Evolutionary conservation across 2,329 filamentous ascomycete genomes (phyloP), one percentile per base, ranked within the genome.

Genomic region (Nigrospora sphaerica): DNA sequence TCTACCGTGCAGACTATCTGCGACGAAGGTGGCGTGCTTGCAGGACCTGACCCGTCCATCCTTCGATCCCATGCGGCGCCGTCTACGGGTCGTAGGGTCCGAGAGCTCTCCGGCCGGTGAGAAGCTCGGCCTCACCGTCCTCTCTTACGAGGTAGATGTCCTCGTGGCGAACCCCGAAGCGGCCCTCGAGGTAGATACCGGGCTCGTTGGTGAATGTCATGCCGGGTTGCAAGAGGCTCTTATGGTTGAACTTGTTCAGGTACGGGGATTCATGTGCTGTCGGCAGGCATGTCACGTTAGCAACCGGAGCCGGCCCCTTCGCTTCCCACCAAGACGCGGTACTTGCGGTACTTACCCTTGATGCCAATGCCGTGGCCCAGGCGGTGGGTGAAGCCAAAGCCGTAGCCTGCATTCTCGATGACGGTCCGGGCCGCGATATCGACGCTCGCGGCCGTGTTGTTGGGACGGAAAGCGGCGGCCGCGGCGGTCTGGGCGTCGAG

Each of bases 191-290:
- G 57, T 85, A 84, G 32, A 84, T 73, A 0, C 80, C 81, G 0
- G 81, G 80, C 62, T 85, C 81, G 11, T 75, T 74, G 0, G 81
- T 83, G 49, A 84, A 84, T 0, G 73, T 71, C 80, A 84, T 84
- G 0, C 80, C 80, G 0, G 75, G 64, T 39, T 67, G 65, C 6
- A 83, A 62, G 1, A 64, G 54, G 0, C 67, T 64, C 2, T 57
- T 61, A 3, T 63, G 65, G 53, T 84, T 84, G 47, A 77, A 81
- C 54, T 82, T 79, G 57, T 84, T 81, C 32, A 84, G 62, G 52
- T 83, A 84, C 0, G 80, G 80, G 31, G 76, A 79, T 56, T 84
- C 80, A 51, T 83, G 80, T 1, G 80, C 80, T 56, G 14, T 40
- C 14, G 6, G 7, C 23, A 28, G 23, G 23, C 23, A 28, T 7